Conservation (phyloP, 306 rosid species). For the Glycyrrhiza uralensis region DNA sequence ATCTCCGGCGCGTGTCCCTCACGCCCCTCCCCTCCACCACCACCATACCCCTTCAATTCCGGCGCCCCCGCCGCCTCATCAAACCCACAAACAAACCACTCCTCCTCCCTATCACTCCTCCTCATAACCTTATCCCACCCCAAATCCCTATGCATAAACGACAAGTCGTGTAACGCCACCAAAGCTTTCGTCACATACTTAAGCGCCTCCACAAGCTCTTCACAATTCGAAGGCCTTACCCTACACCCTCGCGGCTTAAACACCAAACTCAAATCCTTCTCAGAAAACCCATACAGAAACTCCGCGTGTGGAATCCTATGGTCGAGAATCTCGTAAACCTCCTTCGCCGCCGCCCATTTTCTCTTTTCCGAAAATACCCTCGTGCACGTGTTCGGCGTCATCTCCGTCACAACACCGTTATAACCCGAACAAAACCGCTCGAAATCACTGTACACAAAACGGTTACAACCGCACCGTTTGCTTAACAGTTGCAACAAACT, state of each 20-base stretch:
- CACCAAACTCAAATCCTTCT: slow-evolving; percentile 46
- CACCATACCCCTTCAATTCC: slow-evolving; percentile 47
- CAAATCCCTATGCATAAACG: slow-evolving; percentile 87
- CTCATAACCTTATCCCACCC: slow-evolving; percentile 79
- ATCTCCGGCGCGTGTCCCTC: slow-evolving; percentile 78
- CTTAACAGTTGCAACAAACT: slow-evolving; percentile 51
- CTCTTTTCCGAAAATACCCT: slow-evolving; percentile 47
- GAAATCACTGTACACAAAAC: slow-evolving; percentile 57
- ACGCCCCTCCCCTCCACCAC: slow-evolving; percentile 29
- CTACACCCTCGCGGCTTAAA: slow-evolving; percentile 75
- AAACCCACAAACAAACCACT: slow-evolving; percentile 83
- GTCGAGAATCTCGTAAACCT: slow-evolving; percentile 73
- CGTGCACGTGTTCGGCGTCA: slow-evolving; percentile 70
- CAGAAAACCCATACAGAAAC: slow-evolving; percentile 30
- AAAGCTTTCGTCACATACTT: slow-evolving; percentile 80
- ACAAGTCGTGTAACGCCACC: slow-evolving; percentile 82
- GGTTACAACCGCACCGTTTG: slow-evolving; percentile 39
- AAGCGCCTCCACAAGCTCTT: slow-evolving; percentile 67
- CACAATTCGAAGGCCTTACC: slow-evolving; percentile 47
- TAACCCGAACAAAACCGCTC: slow-evolving; percentile 54
- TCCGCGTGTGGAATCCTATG: slow-evolving; percentile 86
- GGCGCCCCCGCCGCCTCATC: slow-evolving; percentile 87
- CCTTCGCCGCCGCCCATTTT: slow-evolving; percentile 67
- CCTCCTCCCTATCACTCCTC: slow-evolving; percentile 46
- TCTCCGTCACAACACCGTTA: slow-evolving; percentile 52